phyloP scores from a whole-genome alignment of 2,329 filamentous ascomycete species.

The Neurospora sp. region DNA sequence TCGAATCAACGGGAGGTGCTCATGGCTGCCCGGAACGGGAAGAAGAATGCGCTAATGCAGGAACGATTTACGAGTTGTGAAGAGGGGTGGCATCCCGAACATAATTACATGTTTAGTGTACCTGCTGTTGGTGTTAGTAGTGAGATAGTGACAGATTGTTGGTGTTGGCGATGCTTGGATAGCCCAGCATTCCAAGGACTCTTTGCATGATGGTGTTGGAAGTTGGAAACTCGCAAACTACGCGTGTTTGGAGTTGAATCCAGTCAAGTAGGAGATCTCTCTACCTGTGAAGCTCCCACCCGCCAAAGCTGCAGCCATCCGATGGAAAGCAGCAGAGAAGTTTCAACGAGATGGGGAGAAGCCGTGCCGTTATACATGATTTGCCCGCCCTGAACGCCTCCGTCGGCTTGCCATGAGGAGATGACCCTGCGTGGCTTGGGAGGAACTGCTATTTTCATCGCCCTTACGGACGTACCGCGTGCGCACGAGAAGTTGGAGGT shows the following conservation, averaged over 20 bases:
- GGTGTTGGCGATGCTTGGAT: neutral
- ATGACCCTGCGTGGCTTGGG: neutral
- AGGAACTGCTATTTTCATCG: neutral
- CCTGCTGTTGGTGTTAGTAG: neutral
- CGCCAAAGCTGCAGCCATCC: neutral
- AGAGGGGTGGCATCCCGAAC: neutral
- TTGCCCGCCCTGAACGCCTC: neutral
- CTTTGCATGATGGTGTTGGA: neutral
- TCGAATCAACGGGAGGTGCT: neutral
- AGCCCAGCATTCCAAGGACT: neutral
- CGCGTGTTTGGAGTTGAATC: neutral
- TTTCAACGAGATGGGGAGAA: neutral
- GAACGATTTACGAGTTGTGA: neutral
- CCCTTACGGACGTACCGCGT: neutral
- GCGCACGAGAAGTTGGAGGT: neutral
- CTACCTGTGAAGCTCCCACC: neutral
- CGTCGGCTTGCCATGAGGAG: neutral
- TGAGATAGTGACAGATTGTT: no score
- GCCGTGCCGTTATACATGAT: neutral
- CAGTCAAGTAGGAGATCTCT: neutral
- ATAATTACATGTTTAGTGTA: neutral
- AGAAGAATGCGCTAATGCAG: neutral
- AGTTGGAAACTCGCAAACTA: neutral
- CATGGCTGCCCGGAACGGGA: neutral
- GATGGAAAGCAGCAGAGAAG: neutral